These are phyloP conservation scores for Skeletonema marinoi DNA, from an alignment of 108 stramenopile genomes.

Conservation along the genomic window DNA sequence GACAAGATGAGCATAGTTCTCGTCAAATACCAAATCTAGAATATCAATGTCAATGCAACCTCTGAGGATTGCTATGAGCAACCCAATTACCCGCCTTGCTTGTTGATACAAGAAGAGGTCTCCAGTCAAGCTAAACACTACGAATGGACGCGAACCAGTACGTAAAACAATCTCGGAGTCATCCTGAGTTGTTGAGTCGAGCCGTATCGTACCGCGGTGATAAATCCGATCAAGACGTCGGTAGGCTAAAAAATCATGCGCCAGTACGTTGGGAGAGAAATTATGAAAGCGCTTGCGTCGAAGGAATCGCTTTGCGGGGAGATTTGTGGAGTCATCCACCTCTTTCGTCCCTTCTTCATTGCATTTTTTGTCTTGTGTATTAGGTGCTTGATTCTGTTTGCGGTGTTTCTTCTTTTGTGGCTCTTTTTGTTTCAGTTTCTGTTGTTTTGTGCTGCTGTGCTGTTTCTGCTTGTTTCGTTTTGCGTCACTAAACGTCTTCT, in stretches of 20 bases:
- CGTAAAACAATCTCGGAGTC: neutral
- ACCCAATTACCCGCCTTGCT: conserved; percentile 61
- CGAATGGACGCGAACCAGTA: conserved; percentile 50
- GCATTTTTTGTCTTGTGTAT: neutral
- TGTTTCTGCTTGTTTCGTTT: conserved; percentile 45
- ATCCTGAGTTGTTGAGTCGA: conserved; percentile 13
- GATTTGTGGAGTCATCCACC: neutral
- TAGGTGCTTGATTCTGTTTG: conserved; percentile 3
- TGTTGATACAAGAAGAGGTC: conserved; percentile 78
- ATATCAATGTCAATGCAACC: conserved; percentile 71
- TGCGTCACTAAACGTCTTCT: conserved; percentile 50
- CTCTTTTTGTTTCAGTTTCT: conserved; percentile 5
- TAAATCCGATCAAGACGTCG: conserved; percentile 74
- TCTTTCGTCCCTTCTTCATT: conserved; percentile 9
- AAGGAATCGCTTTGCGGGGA: conserved; percentile 30
- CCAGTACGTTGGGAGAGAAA: conserved; percentile 63
- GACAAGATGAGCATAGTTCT: conserved; percentile 71
- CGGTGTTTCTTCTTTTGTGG: conserved; percentile 11
- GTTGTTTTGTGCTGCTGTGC: too few species aligned
- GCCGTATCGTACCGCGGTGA: conserved; percentile 71
- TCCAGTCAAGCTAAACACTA: conserved; percentile 71
- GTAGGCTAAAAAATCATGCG: conserved; percentile 75
- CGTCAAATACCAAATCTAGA: conserved; percentile 83
- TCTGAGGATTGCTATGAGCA: conserved; percentile 67
- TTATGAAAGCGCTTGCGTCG: conserved; percentile 78